Conservation (phyloP, 306 rosid species). For the Lablab purpureus region DNA sequence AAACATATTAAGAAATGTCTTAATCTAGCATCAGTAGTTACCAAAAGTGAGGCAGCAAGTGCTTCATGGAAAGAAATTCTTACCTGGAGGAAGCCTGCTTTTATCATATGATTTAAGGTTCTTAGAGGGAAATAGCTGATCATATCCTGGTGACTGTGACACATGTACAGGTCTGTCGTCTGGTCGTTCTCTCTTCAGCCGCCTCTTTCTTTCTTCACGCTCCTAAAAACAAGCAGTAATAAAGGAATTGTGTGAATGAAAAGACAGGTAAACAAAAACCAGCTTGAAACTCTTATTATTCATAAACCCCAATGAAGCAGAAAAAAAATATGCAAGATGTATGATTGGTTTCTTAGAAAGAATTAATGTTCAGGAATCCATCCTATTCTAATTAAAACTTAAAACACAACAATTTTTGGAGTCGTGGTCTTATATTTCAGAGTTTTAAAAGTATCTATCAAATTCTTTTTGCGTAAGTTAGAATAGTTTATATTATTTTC, state of each 20-base stretch:
- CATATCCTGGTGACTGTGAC: conserved; percentile 70
- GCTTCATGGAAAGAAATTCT: conserved; percentile 47
- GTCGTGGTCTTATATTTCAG: not conserved
- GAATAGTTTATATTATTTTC: no score
- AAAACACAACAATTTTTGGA: not conserved
- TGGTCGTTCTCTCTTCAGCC: conserved; percentile 85
- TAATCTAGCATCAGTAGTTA: conserved; percentile 6
- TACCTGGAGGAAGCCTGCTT: conserved; percentile 92
- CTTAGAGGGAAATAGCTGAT: conserved; percentile 67
- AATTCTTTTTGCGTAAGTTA: not conserved
- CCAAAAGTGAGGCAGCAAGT: conserved; percentile 29
- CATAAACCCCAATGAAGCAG: not conserved
- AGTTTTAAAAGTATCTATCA: conserved; percentile 15
- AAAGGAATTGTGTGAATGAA: conserved; percentile 40
- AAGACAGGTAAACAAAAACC: not conserved
- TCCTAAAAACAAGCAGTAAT: conserved; percentile 63
- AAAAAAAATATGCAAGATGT: not conserved
- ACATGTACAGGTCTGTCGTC: conserved; percentile 75
- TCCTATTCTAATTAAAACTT: conserved; percentile 11
- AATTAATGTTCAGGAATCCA: not conserved
- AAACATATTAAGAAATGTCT: conserved; percentile 23
- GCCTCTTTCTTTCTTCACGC: conserved; percentile 92
- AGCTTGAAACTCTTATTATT: conserved; percentile 21
- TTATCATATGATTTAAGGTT: conserved; percentile 66
- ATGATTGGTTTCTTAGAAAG: conserved; percentile 30